Base-by-base conservation (phyloP, 2,329 filamentous ascomycete species). In the Exophiala phaeomuriformis region DNA sequence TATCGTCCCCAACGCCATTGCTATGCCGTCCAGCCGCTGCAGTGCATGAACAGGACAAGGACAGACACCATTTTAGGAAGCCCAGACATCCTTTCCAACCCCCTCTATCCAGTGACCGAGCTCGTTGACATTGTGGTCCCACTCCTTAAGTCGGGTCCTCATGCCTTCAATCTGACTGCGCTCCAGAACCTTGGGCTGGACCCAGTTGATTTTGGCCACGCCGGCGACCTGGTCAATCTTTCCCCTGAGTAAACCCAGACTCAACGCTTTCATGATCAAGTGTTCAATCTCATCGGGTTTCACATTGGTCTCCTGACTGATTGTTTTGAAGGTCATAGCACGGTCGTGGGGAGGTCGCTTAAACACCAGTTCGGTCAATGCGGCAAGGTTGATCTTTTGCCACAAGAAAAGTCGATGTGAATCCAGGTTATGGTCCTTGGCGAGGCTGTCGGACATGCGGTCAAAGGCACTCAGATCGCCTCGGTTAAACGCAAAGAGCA, bases 261-360 rank as follows among this genome's bases (percentile, higher is more conserved):
- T 96, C 65, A 98, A 74, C n/a, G 93, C 93, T 78, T 96, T 97
- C 93, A 98, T 98, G 65, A 98, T 87, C 60, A 98, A 75, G 70
- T 97, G 91, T 77, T 98, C 93, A 63, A 98, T 97, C 75, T 97
- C 89, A 65, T 93, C 83, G 2, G 84, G 82, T 63, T 83, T 81
- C 48, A 98, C 90, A 72, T 95, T 95, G 2, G 93, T 98, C 76
- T 97, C 91, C 62, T 86, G 79, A 3, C 87, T 82, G 66, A 98
- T 96, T 47, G 89, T 88, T 49, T 77, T 75, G 73, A 98, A 98
- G 3, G 86, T 86, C 85, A 98, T 93, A 65, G 89, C 85, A 60
- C 93, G 87, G 76, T 97, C 89, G 69, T 98, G 93, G 31, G 93
- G 91, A 46, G 93, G 90, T 44, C 93, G 86, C 52, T 89, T 88